These are phyloP conservation scores for Iberis amara DNA, from an alignment of 441 rosid genomes.

Conservation along the genomic window DNA sequence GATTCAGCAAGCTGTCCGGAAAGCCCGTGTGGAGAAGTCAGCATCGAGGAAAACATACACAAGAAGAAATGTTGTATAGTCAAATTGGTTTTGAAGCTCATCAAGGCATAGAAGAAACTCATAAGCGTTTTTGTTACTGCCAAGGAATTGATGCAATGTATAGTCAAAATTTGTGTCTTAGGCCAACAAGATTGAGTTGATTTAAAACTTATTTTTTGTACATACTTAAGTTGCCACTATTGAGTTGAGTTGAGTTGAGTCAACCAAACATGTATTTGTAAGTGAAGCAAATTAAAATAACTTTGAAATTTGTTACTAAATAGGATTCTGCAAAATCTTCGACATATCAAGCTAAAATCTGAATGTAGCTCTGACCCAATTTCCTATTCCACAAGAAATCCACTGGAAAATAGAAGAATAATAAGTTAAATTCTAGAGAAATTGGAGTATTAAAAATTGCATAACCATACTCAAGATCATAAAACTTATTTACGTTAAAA, in stretches of 20 bases:
- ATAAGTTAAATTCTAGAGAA: no score
- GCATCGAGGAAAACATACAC: slow-evolving; percentile 24
- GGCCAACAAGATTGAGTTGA: neutral
- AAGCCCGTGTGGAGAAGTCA: slow-evolving; percentile 52
- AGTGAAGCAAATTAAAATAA: no score
- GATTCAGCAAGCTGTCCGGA: slow-evolving; percentile 76
- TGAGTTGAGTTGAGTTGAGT: neutral
- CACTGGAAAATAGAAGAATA: no score
- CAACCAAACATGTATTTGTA: neutral
- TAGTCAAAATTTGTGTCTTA: slow-evolving; percentile 10
- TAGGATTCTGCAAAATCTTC: no score
- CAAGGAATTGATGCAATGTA: slow-evolving; percentile 25
- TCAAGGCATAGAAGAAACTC: slow-evolving; percentile 7
- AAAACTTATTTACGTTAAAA: no score
- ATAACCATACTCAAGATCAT: no score
- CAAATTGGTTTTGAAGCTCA: neutral
- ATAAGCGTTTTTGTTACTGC: slow-evolving; percentile 19
- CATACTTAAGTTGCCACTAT: neutral
- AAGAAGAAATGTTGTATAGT: slow-evolving; percentile 17
- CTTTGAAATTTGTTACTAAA: no score
- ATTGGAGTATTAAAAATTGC: no score
- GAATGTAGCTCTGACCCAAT: no score
- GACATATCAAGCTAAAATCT: no score
- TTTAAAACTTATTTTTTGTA: neutral
- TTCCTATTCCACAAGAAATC: no score